A percentile compares a stretch with the other conserved stretches of the same genome.
These are phyloP conservation scores for Leptodermis oblonga DNA, from an alignment of 257 asterid genomes.

Conservation along the genomic window DNA sequence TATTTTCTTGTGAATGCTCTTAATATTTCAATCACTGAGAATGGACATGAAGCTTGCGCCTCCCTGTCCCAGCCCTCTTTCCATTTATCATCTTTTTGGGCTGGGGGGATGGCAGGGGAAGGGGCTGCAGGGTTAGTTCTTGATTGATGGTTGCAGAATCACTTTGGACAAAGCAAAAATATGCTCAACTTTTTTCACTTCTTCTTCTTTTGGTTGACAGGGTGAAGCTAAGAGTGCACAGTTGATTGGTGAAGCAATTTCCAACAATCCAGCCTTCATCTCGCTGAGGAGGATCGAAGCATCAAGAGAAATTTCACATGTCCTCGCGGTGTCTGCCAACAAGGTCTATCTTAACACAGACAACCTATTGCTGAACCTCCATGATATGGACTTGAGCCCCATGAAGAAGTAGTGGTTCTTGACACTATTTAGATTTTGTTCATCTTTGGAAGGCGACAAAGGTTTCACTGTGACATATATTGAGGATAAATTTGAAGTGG, in stretches of 20 bases:
- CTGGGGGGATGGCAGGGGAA: no score
- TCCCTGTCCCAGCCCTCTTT: no score
- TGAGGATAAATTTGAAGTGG: not conserved
- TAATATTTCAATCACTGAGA: no score
- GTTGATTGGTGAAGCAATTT: constrained; percentile 83
- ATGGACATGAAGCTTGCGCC: no score
- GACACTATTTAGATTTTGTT: not conserved
- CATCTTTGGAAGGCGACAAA: not conserved
- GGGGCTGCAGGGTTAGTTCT: no score
- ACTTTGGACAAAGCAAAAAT: no score
- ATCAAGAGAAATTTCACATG: constrained; percentile 71
- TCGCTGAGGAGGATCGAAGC: constrained; percentile 93
- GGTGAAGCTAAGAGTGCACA: constrained; percentile 99
- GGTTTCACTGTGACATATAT: constrained; percentile 5
- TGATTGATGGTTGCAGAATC: no score
- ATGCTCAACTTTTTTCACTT: no score
- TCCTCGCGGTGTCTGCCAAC: constrained; percentile 60
- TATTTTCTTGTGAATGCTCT: no score
- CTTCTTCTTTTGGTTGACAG: no score
- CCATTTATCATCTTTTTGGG: no score
- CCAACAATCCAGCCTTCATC: constrained; percentile 85
- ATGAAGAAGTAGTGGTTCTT: constrained; percentile 28
- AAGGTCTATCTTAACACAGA: constrained; percentile 75
- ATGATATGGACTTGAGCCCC: constrained; percentile 33
- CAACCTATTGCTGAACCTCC: constrained; percentile 85